Conservation (phyloP, 441 rosid species). For the Isatis lusitanica region DNA sequence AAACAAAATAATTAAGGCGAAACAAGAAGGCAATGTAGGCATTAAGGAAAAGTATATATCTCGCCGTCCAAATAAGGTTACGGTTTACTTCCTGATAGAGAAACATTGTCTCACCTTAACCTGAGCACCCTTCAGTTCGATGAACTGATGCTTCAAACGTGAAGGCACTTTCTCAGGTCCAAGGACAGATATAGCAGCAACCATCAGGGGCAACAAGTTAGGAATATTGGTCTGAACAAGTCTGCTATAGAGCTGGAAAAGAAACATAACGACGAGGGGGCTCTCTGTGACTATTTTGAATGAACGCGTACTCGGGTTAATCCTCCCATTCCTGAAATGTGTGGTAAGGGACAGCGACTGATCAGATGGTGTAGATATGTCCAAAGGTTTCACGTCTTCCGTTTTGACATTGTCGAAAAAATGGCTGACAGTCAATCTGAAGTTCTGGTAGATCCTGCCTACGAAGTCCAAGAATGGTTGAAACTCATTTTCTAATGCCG, state of each 20-base stretch:
- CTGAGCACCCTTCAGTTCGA: conserved; percentile 96
- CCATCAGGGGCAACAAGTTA: conserved; percentile 90
- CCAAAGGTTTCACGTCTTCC: conserved; percentile 82
- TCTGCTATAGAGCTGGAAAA: conserved; percentile 87
- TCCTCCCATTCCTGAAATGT: conserved; percentile 64
- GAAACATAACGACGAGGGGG: conserved; percentile 98
- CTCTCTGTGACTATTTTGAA: conserved; percentile 97
- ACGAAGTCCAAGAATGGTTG: conserved; percentile 97
- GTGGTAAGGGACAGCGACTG: conserved; percentile 58
- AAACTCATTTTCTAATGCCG: conserved; percentile 85
- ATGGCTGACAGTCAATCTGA: conserved; percentile 79
- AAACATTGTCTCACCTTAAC: conserved; percentile 73
- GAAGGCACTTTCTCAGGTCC: conserved; percentile 93
- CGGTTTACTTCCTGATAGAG: background rate
- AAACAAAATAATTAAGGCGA: conserved; percentile 1
- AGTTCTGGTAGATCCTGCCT: conserved; percentile 92
- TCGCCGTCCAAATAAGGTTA: too few species aligned
- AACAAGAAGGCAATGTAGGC: conserved; percentile 5
- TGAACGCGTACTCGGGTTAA: conserved; percentile 89
- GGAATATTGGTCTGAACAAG: conserved; percentile 97
- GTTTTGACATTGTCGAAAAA: conserved; percentile 72
- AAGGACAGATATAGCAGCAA: conserved; percentile 92
- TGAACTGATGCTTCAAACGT: conserved; percentile 74
- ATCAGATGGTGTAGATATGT: conserved; percentile 59
- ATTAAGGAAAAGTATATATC: too few species aligned